Percentiles rank a stretch among this genome's conserved stretches.
These are phyloP conservation scores for Fusarium torreyae DNA, from an alignment of 2,329 filamentous ascomycete species.

Conservation along the genomic window DNA sequence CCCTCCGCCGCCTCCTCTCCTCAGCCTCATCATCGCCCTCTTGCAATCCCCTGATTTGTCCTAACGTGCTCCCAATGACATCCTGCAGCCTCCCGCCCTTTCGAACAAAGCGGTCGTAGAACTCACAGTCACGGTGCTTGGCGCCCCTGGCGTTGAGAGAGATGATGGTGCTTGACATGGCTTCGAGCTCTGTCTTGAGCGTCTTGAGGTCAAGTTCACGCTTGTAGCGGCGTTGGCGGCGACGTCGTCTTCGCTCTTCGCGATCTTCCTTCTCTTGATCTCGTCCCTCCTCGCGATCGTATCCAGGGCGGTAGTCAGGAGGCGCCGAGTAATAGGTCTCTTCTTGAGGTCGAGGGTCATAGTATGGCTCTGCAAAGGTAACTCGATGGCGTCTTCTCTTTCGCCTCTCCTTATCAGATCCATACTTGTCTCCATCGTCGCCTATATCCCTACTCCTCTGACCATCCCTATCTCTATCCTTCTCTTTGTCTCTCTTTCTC, in stretches of 20 bases:
- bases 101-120: constrained; percentile 47
- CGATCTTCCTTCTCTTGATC: constrained; percentile 21
- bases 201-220: constrained; percentile 42
- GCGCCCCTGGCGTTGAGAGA: constrained; percentile 43
- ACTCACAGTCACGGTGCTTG: constrained; percentile 46
- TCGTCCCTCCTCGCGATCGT: not conserved
- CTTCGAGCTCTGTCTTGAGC: constrained; percentile 46
- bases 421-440: constrained; percentile 34
- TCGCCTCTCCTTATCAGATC: constrained; percentile 38
- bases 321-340: constrained; percentile 29
- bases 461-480: constrained; percentile 24
- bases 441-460: constrained; percentile 20
- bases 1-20: constrained; percentile 30
- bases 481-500: constrained; percentile 37
- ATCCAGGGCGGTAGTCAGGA: constrained; percentile 16
- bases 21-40: constrained; percentile 25
- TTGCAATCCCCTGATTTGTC: constrained; percentile 44
- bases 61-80: constrained; percentile 45
- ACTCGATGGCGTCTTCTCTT: constrained; percentile 43
- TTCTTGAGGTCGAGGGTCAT: constrained; percentile 31
- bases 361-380: constrained; percentile 46
- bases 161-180: constrained; percentile 50
- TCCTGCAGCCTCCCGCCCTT: constrained; percentile 48
- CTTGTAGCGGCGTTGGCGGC: constrained; percentile 38
- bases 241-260: constrained; percentile 38